Base-by-base conservation (phyloP, 345 rosid genomes). In the Turritis glabra region DNA sequence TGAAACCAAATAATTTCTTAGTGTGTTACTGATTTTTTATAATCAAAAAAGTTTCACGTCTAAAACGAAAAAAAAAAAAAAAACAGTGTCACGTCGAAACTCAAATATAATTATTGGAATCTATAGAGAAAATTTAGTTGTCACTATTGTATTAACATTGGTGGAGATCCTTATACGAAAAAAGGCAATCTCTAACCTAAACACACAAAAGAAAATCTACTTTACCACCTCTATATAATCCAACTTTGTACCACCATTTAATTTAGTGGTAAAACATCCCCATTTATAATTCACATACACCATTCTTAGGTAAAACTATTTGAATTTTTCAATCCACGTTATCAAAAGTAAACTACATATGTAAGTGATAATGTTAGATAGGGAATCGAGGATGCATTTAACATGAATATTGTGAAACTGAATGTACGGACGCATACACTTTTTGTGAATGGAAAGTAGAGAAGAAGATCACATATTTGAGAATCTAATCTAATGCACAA, bases 401-500 rank as follows among this genome's bases (percentile, higher is more conserved):
- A 72, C 44, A 59, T 22, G 38, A 26, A 32, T n/a, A 44, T 13
- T 26, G 51, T 47, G 72, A 43, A 64, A 73, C 23, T 44, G 40
- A 23, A 23, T 15, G 56, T 27, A 29, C 37, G 57, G 27, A 37
- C 3, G 18, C 79, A 67, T 41, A n/a, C 30, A 59, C 37, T 67
- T 37, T 66, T 35, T 47, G 67, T 66, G 67, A 25, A 57, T 66
- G 33, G 23, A 47, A 47, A 54, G 17, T 46, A 65, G 12, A 74
- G 51, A 57, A 37, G 46, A 38, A 3, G 19, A 57, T 75, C 79
- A 68, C 69, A 52, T 68, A 50, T 19, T 47, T 19, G 69, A 50
- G 68, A 59, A 59, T 67, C 73, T 47, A 50, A 48, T 67, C 21
- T 38, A 27, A 40, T 47, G 79, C 67, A 67, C 79, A 58, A 15